phyloP scores from a whole-genome alignment of 2,329 filamentous ascomycete species.

The Microsporum audouinii region DNA sequence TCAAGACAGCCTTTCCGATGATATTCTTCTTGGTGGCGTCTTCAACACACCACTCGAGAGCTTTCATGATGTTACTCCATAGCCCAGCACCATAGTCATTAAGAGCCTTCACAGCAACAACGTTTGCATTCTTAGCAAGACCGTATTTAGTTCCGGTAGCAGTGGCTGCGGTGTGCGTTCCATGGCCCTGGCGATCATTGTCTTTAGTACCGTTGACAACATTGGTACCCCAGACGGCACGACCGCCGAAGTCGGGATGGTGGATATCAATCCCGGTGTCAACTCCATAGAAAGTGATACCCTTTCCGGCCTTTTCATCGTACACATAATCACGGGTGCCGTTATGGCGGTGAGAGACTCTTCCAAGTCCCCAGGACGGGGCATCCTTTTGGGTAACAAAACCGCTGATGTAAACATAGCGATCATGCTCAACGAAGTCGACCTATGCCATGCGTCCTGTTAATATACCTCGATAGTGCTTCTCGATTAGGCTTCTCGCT shows the following conservation, averaged over 20 bases:
- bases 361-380: slow-evolving; percentile 27
- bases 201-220: slow-evolving; percentile 15
- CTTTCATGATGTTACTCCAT: slow-evolving; percentile 38
- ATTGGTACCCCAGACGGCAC: slow-evolving; percentile 27
- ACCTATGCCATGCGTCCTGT: slow-evolving; percentile 8
- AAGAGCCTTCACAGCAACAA: slow-evolving; percentile 41
- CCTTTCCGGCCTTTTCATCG: slow-evolving; percentile 25
- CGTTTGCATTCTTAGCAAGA: slow-evolving; percentile 27
- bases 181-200: slow-evolving; percentile 24
- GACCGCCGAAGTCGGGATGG: slow-evolving; percentile 27
- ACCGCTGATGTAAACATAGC: not conserved
- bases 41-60: slow-evolving; percentile 33
- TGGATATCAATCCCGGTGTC: slow-evolving; percentile 28
- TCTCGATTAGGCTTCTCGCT: not conserved
- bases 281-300: slow-evolving; percentile 27
- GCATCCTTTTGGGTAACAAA: slow-evolving; percentile 12
- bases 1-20: slow-evolving; percentile 24
- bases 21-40: slow-evolving; percentile 22
- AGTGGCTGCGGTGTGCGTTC: slow-evolving; percentile 31
- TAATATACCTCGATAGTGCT: not conserved
- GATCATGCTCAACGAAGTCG: slow-evolving; percentile 13
- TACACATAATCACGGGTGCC: slow-evolving; percentile 24
- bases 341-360: slow-evolving; percentile 22
- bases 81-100: slow-evolving; percentile 36
- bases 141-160: slow-evolving; percentile 26